These are phyloP conservation scores for Harrya chromipes DNA, from an alignment of 768 basidiomycete species.

Conservation along the genomic window DNA sequence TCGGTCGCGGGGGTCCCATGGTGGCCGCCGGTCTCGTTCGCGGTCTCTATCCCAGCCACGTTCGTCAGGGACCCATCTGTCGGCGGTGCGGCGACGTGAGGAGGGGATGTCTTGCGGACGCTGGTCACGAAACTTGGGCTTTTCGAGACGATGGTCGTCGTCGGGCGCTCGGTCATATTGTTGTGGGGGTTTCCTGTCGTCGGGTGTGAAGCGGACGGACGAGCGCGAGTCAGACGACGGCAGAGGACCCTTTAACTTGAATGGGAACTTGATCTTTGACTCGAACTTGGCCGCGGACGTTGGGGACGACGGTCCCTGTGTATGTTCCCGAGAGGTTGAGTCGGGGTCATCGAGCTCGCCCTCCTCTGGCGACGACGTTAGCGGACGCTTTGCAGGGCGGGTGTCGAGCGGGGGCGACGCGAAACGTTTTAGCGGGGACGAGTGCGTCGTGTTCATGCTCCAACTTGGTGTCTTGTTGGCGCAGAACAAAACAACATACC, in stretches of 20 bases:
- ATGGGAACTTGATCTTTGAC: slow-evolving; percentile 67
- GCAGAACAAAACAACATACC: background rate
- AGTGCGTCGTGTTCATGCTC: slow-evolving; percentile 13
- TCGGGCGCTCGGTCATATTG: slow-evolving; percentile 43
- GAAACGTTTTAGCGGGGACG: slow-evolving; percentile 45
- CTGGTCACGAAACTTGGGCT: slow-evolving; percentile 19
- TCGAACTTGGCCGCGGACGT: slow-evolving; percentile 32
- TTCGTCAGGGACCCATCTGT: slow-evolving; percentile 27
- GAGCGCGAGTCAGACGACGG: slow-evolving; percentile 18
- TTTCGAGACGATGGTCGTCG: slow-evolving; percentile 41
- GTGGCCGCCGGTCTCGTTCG: slow-evolving; percentile 25
- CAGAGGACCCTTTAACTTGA: slow-evolving; percentile 46
- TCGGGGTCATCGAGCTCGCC: slow-evolving; percentile 71
- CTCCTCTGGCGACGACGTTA: slow-evolving; percentile 70
- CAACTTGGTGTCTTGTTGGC: too few relatives aligned
- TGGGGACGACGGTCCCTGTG: slow-evolving; percentile 33
- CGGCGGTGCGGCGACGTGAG: slow-evolving; percentile 19
- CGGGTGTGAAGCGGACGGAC: slow-evolving; percentile 32
- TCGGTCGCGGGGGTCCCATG: slow-evolving; percentile 22
- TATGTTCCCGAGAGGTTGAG: slow-evolving; percentile 12
- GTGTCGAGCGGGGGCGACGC: slow-evolving; percentile 53
- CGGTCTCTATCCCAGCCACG: slow-evolving; percentile 23
- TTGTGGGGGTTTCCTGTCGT: slow-evolving; percentile 25
- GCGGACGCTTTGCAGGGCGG: slow-evolving; percentile 53
- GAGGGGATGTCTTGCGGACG: slow-evolving; percentile 14